phyloP scores from a whole-genome alignment of 441 rosid species.

The Arabidopsis hybrid region DNA sequence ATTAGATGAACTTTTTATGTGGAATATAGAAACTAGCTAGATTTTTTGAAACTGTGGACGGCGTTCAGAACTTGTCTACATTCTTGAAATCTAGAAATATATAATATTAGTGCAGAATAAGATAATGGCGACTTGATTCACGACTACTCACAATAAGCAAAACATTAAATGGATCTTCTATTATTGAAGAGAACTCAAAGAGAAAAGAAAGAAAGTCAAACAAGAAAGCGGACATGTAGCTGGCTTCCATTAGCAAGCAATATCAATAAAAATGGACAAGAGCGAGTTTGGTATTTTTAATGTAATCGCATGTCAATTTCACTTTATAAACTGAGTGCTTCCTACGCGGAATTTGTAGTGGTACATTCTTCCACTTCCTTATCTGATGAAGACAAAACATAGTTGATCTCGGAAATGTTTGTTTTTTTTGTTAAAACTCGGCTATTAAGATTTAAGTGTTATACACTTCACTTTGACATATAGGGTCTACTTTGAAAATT shows the following conservation, averaged over 20 bases:
- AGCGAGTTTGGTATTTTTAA: conserved; percentile 41
- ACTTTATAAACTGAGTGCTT: conserved; percentile 35
- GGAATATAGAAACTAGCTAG: not conserved
- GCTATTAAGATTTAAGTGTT: too few species aligned
- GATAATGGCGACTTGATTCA: conserved; percentile 21
- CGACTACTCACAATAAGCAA: conserved; percentile 9
- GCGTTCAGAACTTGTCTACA: conserved; percentile 19
- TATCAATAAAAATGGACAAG: conserved; percentile 32
- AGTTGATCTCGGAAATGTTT: too few species aligned
- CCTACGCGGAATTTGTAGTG: conserved; percentile 40
- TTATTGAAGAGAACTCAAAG: conserved; percentile 9
- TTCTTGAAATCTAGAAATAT: conserved; percentile 2
- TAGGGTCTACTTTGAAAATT: too few species aligned
- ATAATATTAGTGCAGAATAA: conserved; percentile 3
- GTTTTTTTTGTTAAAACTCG: too few species aligned
- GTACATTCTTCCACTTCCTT: conserved; percentile 43
- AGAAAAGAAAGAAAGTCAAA: conserved; percentile 28
- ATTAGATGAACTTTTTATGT: not conserved
- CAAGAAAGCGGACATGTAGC: conserved; percentile 35
- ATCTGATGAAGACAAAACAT: conserved; percentile 32
- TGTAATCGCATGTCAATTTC: conserved; percentile 36
- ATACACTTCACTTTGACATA: too few species aligned
- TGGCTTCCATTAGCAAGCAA: conserved; percentile 42
- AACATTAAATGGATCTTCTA: conserved; percentile 14
- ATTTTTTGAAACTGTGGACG: not conserved